Evolutionary conservation across 305 asterid genomes (phyloP).

Genomic region (Solanum chacoense): DNA sequence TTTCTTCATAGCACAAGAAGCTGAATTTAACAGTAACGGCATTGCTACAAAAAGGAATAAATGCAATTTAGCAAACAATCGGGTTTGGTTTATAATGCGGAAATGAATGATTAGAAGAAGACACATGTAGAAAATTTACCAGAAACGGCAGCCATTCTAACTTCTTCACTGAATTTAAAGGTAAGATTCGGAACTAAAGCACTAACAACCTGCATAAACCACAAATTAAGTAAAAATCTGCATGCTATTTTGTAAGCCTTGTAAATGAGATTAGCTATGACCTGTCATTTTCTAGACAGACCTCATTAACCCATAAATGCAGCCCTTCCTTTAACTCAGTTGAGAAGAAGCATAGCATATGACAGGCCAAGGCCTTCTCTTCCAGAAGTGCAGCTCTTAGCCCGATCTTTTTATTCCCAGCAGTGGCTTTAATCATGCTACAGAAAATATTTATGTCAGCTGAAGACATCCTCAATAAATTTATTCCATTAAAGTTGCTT

Average conservation of each 20-base stretch:
- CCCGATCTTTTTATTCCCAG: neutral
- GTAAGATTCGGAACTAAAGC: neutral
- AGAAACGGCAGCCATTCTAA: neutral
- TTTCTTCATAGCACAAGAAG: neutral
- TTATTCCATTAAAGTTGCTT: neutral
- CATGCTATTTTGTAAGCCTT: neutral
- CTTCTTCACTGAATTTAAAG: neutral
- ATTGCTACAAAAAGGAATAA: neutral
- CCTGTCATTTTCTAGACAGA: neutral
- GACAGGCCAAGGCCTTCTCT: slow-evolving; percentile 4
- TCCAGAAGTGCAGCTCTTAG: neutral
- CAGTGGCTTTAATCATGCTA: neutral
- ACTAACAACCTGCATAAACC: neutral
- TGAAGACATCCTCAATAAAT: neutral
- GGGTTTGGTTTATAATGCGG: neutral
- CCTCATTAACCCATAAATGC: slow-evolving; percentile 8
- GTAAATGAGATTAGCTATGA: neutral
- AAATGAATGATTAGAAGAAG: neutral
- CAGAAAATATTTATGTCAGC: neutral
- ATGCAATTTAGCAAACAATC: neutral
- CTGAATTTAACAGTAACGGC: neutral
- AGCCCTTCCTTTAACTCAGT: neutral
- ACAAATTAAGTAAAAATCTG: neutral
- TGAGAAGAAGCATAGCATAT: neutral
- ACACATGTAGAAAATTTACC: neutral